Evolutionary conservation across 331 rosid genomes (phyloP), one percentile per base, ranked within the genome.

Genomic region (Rhamnella rubrinervis): DNA sequence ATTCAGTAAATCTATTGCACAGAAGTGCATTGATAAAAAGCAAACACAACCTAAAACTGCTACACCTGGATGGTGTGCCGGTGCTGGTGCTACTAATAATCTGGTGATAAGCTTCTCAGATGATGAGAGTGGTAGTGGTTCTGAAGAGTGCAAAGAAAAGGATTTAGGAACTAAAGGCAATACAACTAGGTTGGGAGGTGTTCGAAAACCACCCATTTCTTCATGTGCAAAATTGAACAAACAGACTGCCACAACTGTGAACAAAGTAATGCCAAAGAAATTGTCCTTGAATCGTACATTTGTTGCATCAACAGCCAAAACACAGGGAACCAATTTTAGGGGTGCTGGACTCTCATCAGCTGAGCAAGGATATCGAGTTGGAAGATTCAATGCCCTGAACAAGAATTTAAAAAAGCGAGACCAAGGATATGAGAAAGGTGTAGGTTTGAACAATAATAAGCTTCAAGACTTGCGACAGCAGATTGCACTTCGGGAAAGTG

Each of bases 61-160:
- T 61, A 63, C 52, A 8, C 72, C 66, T 23, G 78, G 76, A 8
- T 85, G 90, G 95, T 72, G 76, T 78, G 80, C 84, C 67, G 83
- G 78, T 21, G 65, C 39, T 0, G 75, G 85, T 17, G 65, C 80
- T 68, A 67, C 73, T 47, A 75, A 81, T 38, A 85, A 89, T 88
- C 92, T 93, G 35, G 97, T 93, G 66, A 93, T 93, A 79, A 82
- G 89, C 80, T 93, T 93, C 78, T 93, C 97, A 17, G 98, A 90
- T 68, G 90, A 85, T 84, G 97, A 90, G 62, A 93, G 97, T 85
- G 95, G 81, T 35, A 90, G 95, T 76, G 98, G 88, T 65, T 64
- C 82, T 77, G 98, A 91, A 52, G 88, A 65, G 50, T 19, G 46
- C 21, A 47, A 78, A 78, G 85, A 59, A n/a, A 83, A 75, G 55